Base-by-base conservation (phyloP, 2,329 filamentous ascomycete species). In the Aspergillus alliaceus region DNA sequence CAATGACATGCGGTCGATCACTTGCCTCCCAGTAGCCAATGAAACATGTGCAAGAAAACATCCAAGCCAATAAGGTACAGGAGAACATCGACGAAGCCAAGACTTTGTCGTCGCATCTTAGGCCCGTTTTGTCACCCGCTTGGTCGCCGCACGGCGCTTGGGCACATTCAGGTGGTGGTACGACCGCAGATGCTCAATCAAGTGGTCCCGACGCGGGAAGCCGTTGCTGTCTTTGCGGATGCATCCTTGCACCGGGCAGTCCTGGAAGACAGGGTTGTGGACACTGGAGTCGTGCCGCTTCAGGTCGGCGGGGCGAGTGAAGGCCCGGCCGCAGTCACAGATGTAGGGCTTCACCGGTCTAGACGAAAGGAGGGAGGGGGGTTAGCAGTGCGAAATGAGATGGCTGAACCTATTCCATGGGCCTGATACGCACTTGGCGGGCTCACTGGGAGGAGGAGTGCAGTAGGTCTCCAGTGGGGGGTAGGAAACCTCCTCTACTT, bases 191-290 rank as follows among this genome's bases (percentile, higher is more conserved):
- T 87, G 84, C 64, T 86, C 84, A 37, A 76, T 76, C 39, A 85
- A 72, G 64, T 86, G 84, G 64, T 87, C 84, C 52, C 78, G 75
- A 6, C 84, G 76, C 4, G 80, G 80, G 64, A 86, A 86, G 0
- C 83, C 84, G 58, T 77, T 72, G 39, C 60, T 65, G 5, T 75
- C 76, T 63, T 80, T 81, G 15, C 80, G 76, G 39, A 69, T 67
- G 64, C 81, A 83, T 39, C 73, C 69, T 2, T 68, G 65, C 27
- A 73, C 68, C 1, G 75, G 72, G 62, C 81, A 84, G 56, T 81
- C 75, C 49, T 76, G 69, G 59, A 72, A 71, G 12, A 73, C 64
- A 6, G 75, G 75, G 53, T 72, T 72, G 63, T 83, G 81, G 14
- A 79, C 76, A 48, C 74, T 78, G n/a, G 71, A 68, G 50, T 76